These are phyloP conservation scores for Komagataella populi DNA, from an alignment of 805 yeast species.

Conservation along the genomic window DNA sequence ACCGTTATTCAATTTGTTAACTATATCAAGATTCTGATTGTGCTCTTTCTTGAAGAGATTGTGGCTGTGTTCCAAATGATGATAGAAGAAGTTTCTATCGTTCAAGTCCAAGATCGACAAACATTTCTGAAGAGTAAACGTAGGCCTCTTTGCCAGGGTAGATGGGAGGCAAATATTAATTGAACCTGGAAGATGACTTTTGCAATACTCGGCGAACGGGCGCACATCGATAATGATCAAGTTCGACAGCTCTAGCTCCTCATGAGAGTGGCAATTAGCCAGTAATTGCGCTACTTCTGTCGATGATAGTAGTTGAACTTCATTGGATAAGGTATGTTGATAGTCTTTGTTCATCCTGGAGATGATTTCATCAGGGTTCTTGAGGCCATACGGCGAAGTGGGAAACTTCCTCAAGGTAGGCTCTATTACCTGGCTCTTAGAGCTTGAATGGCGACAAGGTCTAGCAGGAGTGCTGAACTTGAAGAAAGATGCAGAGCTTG, in stretches of 20 bases:
- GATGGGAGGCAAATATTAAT: slow-evolving; percentile 79
- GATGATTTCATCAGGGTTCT: neutral
- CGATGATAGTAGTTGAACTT: neutral
- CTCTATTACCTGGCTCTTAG: neutral
- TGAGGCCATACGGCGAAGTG: neutral
- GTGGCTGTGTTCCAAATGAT: slow-evolving; percentile 15
- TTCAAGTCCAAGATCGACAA: slow-evolving; percentile 42
- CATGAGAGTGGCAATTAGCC: slow-evolving; percentile 2
- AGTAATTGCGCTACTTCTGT: slow-evolving; percentile 14
- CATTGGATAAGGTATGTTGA: neutral
- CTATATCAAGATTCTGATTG: slow-evolving; percentile 4
- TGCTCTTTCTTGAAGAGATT: neutral
- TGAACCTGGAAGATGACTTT: slow-evolving; percentile 42
- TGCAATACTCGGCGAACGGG: slow-evolving; percentile 63
- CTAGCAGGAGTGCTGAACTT: neutral
- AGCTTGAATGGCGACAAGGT: neutral
- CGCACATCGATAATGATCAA: slow-evolving; percentile 61
- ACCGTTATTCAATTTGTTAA: slow-evolving; percentile 3
- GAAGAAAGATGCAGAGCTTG: neutral
- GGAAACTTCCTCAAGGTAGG: neutral
- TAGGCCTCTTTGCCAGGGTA: slow-evolving; percentile 67
- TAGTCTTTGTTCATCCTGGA: neutral
- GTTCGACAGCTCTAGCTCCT: neutral
- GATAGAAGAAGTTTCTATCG: slow-evolving; percentile 30
- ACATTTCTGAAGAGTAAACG: slow-evolving; percentile 52